phyloP scores from a whole-genome alignment of 306 rosid species.

The Adenanthera pavonina region DNA sequence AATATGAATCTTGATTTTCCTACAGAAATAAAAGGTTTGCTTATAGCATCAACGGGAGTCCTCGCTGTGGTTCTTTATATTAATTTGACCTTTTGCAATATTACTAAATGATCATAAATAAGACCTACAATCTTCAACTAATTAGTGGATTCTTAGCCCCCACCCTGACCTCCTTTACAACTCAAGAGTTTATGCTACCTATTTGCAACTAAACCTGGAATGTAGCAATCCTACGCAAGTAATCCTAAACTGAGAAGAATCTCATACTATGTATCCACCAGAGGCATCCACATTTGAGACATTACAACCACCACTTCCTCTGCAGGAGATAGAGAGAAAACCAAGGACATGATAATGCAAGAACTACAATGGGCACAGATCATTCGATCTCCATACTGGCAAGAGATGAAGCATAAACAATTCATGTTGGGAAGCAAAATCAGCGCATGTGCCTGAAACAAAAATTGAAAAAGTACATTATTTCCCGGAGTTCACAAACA shows the following conservation, averaged over 20 bases:
- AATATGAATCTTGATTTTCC: constrained; percentile 31
- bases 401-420: constrained; percentile 47
- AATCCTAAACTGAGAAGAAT: constrained; percentile 41
- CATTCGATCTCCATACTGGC: constrained; percentile 59
- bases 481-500: constrained; percentile 32
- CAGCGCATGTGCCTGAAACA: constrained; percentile 57
- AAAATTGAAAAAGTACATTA: constrained; percentile 36
- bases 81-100: constrained; percentile 33
- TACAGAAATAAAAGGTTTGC: constrained; percentile 28
- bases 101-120: constrained; percentile 34
- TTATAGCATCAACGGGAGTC: constrained; percentile 32
- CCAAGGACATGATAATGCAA: constrained; percentile 51
- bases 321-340: constrained; percentile 37
- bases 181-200: constrained; percentile 29
- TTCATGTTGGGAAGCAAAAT: constrained; percentile 51
- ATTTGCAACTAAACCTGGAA: constrained; percentile 40
- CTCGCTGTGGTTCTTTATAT: constrained; percentile 26
- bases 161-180: constrained; percentile 8
- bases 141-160: constrained; percentile 20
- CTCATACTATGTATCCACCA: constrained; percentile 60
- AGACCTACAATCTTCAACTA: not conserved
- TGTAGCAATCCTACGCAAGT: constrained; percentile 31
- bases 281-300: constrained; percentile 57
- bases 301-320: constrained; percentile 47
- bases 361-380: constrained; percentile 51